These are phyloP conservation scores for Solanum gracilifrons DNA, from an alignment of 257 asterid species.

Conservation along the genomic window DNA sequence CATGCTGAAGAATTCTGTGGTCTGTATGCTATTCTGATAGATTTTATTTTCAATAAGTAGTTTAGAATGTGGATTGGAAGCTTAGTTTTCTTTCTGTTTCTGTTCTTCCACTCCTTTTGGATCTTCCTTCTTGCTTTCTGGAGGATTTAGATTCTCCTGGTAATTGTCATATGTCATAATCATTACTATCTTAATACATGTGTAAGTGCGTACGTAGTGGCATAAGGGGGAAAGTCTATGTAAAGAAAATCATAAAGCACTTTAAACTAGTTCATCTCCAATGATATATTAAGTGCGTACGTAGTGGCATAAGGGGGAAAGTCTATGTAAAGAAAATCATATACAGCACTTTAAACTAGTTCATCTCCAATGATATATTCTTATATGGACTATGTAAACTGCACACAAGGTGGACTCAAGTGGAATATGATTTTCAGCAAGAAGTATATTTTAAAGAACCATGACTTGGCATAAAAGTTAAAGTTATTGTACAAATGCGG, in stretches of 20 bases:
- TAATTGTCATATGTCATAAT: background rate
- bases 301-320: background rate
- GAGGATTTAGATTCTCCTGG: background rate
- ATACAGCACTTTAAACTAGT: background rate
- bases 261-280: background rate
- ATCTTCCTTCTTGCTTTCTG: background rate
- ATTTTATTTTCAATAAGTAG: background rate
- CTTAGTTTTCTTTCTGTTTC: background rate
- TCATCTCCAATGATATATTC: background rate
- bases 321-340: background rate
- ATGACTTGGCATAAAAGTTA: background rate
- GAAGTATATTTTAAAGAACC: background rate
- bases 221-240: background rate
- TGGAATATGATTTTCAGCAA: background rate
- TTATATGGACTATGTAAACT: background rate
- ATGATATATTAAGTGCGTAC: background rate
- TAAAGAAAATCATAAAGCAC: background rate
- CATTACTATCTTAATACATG: background rate
- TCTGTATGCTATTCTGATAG: background rate
- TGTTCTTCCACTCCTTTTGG: background rate
- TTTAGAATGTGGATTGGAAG: background rate
- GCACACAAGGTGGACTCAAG: background rate
- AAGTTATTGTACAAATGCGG: background rate
- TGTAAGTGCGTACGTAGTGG: background rate
- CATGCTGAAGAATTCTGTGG: background rate